Evolutionary conservation across 2,329 filamentous ascomycete species (phyloP), one percentile per base, ranked within the genome.

Genomic region (Penicillium brevicompactum): DNA sequence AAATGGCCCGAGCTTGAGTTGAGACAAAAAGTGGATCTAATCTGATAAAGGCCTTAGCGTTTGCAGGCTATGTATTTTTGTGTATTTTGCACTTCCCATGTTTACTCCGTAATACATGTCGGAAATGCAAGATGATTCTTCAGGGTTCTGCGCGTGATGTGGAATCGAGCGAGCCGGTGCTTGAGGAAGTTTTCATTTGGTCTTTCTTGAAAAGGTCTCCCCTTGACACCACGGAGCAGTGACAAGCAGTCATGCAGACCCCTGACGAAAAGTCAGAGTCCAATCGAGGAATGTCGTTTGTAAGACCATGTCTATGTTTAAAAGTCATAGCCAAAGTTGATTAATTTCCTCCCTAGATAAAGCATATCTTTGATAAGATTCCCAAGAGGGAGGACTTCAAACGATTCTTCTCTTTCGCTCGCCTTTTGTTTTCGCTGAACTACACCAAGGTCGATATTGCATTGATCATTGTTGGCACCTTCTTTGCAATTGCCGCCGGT

Each of bases 401-500:
- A 27, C 60, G 58, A 16, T 58, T 55, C 49, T 68, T 68, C 51
- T 41, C 62, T 13, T 68, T 67, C 27, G 55, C 58, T 27, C 58
- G 59, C 1, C 60, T 68, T 11, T 60, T 68, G 4, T 68, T 68
- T 49, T 68, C 66, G 2, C 52, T 68, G 18, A 64, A 68, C 43
- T 68, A 68, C 37, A 67, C 63, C 24, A 60, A 55, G n/a, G 57
- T 44, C 48, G 70, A 72, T 41, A 61, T 70, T 10, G 21, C 61
- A 9, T 59, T 72, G 16, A 67, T 72, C 4, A 31, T 67, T 8
- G 49, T 58, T 24, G 72, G 71, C 9, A 55, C 66, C 2, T 53
- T 72, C 46, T 67, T 66, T 34, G 70, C 69, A 16, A 71, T 74
- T 37, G 72, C 70, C 8, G 65, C 71, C 2, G 74, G 74, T 5